A percentile compares a stretch with the other conserved stretches of the same genome.
phyloP scores from a whole-genome alignment of 768 basidiomycete species.

The Pholiota conissans region DNA sequence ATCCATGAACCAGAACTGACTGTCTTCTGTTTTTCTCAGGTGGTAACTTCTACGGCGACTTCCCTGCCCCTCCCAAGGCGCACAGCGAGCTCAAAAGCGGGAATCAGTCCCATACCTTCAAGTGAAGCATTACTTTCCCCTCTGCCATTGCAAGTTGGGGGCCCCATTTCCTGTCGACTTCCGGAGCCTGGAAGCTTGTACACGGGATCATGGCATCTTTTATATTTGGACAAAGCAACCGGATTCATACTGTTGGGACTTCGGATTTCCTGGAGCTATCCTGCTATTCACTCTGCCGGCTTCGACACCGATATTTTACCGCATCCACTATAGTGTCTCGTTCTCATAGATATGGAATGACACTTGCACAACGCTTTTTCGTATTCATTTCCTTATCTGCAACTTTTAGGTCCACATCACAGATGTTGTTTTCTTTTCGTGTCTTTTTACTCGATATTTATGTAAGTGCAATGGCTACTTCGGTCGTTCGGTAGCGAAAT shows the following conservation, averaged over 20 bases:
- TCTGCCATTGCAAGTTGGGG: no score
- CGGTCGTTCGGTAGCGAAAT: not conserved
- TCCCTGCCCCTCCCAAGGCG: conserved; percentile 66
- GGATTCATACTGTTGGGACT: not conserved
- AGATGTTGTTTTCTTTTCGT: not conserved
- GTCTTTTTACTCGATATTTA: not conserved
- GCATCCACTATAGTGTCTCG: not conserved
- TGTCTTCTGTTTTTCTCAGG: conserved; percentile 27
- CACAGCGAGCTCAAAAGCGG: conserved; percentile 66
- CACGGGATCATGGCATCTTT: not conserved
- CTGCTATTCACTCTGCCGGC: not conserved
- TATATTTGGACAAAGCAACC: not conserved
- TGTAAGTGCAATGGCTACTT: not conserved
- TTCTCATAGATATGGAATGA: not conserved
- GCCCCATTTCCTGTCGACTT: not conserved
- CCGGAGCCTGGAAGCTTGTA: not conserved
- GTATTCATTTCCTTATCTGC: not conserved
- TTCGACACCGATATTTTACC: not conserved
- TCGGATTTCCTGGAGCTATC: not conserved
- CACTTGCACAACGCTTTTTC: not conserved
- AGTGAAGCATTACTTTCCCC: no score
- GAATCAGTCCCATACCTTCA: conserved; percentile 72
- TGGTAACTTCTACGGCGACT: conserved; percentile 51
- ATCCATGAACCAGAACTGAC: not conserved
- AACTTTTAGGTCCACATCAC: not conserved